Base-by-base conservation (phyloP, 2,329 filamentous ascomycete species). In the Botrytis pseudocinerea region DNA sequence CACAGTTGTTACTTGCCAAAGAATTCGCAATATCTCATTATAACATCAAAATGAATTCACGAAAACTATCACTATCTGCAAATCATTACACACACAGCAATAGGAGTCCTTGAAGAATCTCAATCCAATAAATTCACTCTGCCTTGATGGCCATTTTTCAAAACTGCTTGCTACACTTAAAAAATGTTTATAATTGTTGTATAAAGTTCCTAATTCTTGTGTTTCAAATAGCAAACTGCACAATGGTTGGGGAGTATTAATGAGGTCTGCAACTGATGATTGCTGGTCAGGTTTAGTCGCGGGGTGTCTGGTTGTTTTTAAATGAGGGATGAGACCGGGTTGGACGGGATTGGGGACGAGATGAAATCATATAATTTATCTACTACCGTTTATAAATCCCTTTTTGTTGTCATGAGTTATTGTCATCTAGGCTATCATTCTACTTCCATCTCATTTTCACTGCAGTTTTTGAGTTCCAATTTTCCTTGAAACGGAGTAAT, bases 381-480 rank as follows among this genome's bases (percentile, higher is more conserved):
- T 51, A 3, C 10, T 10, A 2, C 25, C 22, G 10, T 12, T 4
- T 25, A 14, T 25, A 2, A 51, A 18, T 12, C 10, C 25, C 46
- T 51, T 54, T 54, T 51, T n/a, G 12, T 3, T n/a, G 25, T n/a
- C 12, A 54, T 54, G 0, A 35, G 35, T 35, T 7, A 8, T 54
- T 51, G 2, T 51, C 10, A 51, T 25, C 0, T 0, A 54, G 1
- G 10, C 25, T 54, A n/a, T 54, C 5, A 1, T 54, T 54, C 25
- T n/a, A n/a, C 5, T n/a, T 14, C 25, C 5, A 54, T n/a, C 48
- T 54, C 0, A 54, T n/a, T 16, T 51, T n/a, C 12, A 16, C 48
- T 1, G 16, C 4, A n/a, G 48, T 7, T 5, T n/a, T n/a, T 51
- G 25, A 10, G 22, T 2, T 16, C 1, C 5, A 1, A n/a, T n/a